These are phyloP conservation scores for Salisapilia sapeloensis DNA, from an alignment of 352 stramenopile species.

Conservation along the genomic window DNA sequence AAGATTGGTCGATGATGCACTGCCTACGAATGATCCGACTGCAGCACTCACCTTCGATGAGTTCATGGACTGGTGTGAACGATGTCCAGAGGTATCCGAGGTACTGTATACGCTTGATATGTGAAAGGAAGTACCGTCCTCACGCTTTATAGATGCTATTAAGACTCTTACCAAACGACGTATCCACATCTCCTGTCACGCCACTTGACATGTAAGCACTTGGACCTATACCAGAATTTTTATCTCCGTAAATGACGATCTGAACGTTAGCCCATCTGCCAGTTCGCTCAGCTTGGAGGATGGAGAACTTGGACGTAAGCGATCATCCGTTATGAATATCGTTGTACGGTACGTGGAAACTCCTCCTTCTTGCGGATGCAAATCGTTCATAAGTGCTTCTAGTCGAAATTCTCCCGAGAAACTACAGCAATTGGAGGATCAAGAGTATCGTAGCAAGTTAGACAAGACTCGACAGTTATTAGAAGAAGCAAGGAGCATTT, in stretches of 20 bases:
- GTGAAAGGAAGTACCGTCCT: neutral
- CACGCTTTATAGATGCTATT: neutral
- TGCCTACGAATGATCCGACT: slow-evolving; percentile 19
- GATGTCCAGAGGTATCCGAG: slow-evolving; percentile 53
- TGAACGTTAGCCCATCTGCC: too few species aligned
- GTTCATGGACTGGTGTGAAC: slow-evolving; percentile 76
- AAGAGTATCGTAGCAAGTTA: slow-evolving; percentile 20
- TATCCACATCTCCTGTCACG: slow-evolving; percentile 8
- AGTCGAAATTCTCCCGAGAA: too few species aligned
- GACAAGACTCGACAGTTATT: slow-evolving; percentile 34
- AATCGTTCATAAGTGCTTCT: too few species aligned
- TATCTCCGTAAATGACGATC: too few species aligned
- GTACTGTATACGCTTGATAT: slow-evolving; percentile 8
- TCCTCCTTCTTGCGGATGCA: neutral
- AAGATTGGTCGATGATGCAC: slow-evolving; percentile 67
- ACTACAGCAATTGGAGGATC: too few species aligned
- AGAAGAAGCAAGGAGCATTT: slow-evolving; percentile 23
- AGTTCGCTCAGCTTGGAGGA: too few species aligned
- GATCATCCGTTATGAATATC: too few species aligned
- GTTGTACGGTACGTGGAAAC: neutral
- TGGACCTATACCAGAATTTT: neutral
- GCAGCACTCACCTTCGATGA: slow-evolving; percentile 73
- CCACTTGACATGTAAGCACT: slow-evolving; percentile 14
- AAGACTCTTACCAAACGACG: slow-evolving; percentile 53
- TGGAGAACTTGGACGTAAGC: too few species aligned